Percentiles rank a stretch among this genome's conserved stretches.
Evolutionary conservation across 75 land plant genomes (phyloP).

Genomic region (Adiantum capillusveneris): DNA sequence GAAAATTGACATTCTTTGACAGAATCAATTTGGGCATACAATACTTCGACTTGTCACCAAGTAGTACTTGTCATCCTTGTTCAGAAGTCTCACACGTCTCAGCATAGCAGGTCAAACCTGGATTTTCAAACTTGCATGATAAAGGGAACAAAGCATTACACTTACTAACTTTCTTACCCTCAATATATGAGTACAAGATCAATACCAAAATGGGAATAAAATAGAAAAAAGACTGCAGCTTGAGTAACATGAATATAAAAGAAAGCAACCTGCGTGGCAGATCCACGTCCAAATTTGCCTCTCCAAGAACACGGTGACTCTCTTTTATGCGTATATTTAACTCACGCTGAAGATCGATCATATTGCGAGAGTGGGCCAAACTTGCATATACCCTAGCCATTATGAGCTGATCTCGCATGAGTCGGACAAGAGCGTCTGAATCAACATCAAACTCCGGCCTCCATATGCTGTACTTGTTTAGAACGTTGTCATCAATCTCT

Average conservation of each 20-base stretch:
- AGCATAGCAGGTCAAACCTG: too few species aligned
- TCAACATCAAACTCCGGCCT: conserved; percentile 81
- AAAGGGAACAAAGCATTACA: too few species aligned
- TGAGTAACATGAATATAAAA: background rate
- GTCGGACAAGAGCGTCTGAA: conserved; percentile 66
- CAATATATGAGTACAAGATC: too few species aligned
- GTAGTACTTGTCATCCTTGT: too few species aligned
- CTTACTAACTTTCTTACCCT: too few species aligned
- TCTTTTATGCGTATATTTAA: conserved; percentile 49
- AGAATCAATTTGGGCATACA: too few species aligned
- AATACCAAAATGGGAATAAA: too few species aligned
- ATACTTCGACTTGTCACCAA: too few species aligned
- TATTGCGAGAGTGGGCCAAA: conserved; percentile 65
- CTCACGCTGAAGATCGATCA: conserved; percentile 35
- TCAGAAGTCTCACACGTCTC: too few species aligned
- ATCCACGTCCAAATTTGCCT: conserved; percentile 57
- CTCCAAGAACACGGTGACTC: conserved; percentile 46
- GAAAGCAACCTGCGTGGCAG: conserved; percentile 49
- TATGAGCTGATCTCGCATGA: conserved; percentile 90
- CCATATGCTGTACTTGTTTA: conserved; percentile 90
- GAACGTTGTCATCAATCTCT: conserved; percentile 63
- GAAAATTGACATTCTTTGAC: too few species aligned
- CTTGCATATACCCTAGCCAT: conserved; percentile 86
- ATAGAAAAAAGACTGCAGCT: too few species aligned
- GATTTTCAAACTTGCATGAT: too few species aligned